Conservation (phyloP, 495 filamentous ascomycete genomes). For the Sordaria brevicollis region DNA sequence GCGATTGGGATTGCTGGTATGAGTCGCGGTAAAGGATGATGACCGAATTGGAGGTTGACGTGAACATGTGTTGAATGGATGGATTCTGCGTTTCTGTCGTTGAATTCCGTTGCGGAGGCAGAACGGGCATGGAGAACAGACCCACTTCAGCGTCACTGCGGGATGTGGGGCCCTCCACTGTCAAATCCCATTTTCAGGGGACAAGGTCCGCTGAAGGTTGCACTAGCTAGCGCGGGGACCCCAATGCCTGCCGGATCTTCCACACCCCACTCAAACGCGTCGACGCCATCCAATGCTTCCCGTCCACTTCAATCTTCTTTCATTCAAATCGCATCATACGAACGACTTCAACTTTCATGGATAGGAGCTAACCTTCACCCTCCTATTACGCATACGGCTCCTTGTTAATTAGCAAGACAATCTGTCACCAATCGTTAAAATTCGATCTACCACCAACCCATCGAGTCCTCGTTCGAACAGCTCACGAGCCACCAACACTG, state of each 20-base stretch:
- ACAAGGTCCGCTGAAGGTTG: not conserved
- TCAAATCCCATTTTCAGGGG: not conserved
- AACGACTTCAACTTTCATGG: no score
- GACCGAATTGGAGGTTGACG: not conserved
- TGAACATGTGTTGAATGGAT: not conserved
- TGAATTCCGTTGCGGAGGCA: not conserved
- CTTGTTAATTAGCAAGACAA: not conserved
- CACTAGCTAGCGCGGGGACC: not conserved
- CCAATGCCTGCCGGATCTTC: not conserved
- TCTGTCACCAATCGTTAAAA: not conserved
- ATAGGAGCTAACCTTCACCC: not conserved
- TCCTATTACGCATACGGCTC: no score
- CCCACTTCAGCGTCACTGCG: not conserved
- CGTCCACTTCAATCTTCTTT: not conserved
- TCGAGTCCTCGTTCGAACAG: not conserved
- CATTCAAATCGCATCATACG: not conserved
- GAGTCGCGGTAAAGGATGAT: no score
- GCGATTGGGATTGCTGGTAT: no score
- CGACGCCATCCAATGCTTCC: not conserved
- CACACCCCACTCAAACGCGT: not conserved
- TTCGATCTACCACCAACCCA: no score
- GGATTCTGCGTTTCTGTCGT: not conserved
- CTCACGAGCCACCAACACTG: not conserved
- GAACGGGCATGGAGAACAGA: no score
- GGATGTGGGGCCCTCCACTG: not conserved